Evolutionary conservation across 352 stramenopile species (phyloP), one percentile per base, ranked within the genome.

Genomic region (Globisporangium recalcitrans): DNA sequence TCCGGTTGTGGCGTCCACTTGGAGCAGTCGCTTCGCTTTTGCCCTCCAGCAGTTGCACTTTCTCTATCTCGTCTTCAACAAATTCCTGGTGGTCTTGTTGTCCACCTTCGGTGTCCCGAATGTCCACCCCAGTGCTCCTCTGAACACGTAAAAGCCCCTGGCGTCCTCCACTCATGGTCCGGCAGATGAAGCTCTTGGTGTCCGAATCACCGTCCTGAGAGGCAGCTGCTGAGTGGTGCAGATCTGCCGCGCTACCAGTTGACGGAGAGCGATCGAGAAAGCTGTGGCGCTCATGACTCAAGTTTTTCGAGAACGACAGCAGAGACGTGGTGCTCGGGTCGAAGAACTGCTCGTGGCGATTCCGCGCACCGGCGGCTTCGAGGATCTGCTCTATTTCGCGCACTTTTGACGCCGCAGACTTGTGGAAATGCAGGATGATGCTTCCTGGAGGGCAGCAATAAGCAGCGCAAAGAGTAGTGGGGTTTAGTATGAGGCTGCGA

Each of bases 361-460:
- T 60, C 7, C 62, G 63, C 13, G 79, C 74, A 19, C 81, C 83
- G 3, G 77, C 75, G 9, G 64, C 59, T 32, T 83, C 72, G 44
- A 93, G 73, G 26, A 77, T 74, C n/a, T 72, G 67, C 59, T 90
- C 77, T 4, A 90, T 65, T n/a, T 82, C 73, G 16, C 69, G 59
- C 1, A 74, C 66, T 54, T 75, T 78, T 53, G 67, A 66, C 0
- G 75, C 59, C n/a, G 72, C 69, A 10, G 75, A 84, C 29, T 72
- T 72, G 64, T 93, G 82, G 49, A 86, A 91, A 58, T 93, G 82
- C 36, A 93, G 63, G 55, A 93, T 86, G 29, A 90, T 66, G 42
- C 78, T 88, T n/a, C 80, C 80, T 89, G 49, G 19, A 49, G 3
- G 26, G 59, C 27, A 31, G 27, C n/a, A n/a, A n/a, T n/a, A 36